phyloP scores from a whole-genome alignment of 2,329 filamentous ascomycete genomes.

The Nothopassalora personata region DNA sequence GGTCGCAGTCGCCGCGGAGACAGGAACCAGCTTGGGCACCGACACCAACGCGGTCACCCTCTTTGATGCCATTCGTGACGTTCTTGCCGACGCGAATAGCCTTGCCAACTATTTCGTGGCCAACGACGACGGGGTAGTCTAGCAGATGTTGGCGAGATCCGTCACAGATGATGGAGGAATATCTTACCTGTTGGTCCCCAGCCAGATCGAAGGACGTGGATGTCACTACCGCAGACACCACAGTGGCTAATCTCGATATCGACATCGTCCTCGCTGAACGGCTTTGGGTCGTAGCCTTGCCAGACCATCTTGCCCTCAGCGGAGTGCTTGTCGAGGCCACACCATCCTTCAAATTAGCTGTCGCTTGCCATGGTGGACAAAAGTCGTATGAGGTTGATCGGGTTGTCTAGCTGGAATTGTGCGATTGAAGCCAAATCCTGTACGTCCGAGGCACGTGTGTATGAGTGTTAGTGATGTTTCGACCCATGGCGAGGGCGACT shows the following conservation, averaged over 20 bases:
- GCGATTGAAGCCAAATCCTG: slow-evolving; percentile 5
- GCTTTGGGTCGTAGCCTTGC: slow-evolving; percentile 41
- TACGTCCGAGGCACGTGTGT: not conserved
- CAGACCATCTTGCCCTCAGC: slow-evolving; percentile 52
- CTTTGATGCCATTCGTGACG: slow-evolving; percentile 31
- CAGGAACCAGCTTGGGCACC: slow-evolving; percentile 48
- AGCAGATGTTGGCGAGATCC: not conserved
- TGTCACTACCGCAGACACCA: slow-evolving; percentile 13
- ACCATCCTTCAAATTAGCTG: slow-evolving; percentile 54
- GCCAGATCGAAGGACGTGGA: slow-evolving; percentile 34
- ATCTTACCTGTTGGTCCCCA: slow-evolving; percentile 30
- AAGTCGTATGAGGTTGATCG: slow-evolving; percentile 1
- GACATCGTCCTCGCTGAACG: slow-evolving; percentile 37
- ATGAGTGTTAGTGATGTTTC: not conserved
- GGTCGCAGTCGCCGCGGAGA: slow-evolving; percentile 46
- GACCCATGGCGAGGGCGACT: not conserved
- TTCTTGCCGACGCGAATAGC: slow-evolving; percentile 31
- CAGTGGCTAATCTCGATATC: slow-evolving; percentile 30
- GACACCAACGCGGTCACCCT: slow-evolving; percentile 44
- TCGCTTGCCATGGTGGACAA: slow-evolving; percentile 24
- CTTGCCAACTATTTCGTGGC: slow-evolving; percentile 34
- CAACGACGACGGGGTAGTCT: slow-evolving; percentile 26
- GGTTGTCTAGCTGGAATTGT: slow-evolving; percentile 5
- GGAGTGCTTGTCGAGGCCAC: slow-evolving; percentile 46
- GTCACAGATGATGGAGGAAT: not conserved